These are phyloP conservation scores for Limnanthes douglasii DNA, from an alignment of 345 rosid genomes.

Conservation along the genomic window DNA sequence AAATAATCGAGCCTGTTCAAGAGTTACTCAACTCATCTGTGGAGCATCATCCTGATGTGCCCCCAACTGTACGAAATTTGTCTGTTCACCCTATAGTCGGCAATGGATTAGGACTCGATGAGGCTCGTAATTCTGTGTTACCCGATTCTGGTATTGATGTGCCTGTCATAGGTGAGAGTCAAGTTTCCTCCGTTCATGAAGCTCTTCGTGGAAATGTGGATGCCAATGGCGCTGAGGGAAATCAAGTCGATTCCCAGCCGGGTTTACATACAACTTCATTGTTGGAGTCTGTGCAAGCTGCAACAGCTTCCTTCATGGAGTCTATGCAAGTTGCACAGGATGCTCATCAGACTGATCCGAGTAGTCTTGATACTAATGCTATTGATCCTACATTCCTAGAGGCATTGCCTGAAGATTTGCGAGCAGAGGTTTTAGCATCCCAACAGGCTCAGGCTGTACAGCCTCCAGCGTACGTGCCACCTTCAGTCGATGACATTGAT, in stretches of 20 bases:
- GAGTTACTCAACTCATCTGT: slow-evolving; percentile 31
- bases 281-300: slow-evolving; percentile 26
- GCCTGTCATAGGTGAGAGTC: slow-evolving; percentile 17
- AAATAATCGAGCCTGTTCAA: slow-evolving; percentile 22
- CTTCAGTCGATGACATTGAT: slow-evolving; percentile 89
- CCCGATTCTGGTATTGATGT: slow-evolving; percentile 19
- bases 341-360: slow-evolving; percentile 37
- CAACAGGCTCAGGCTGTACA: slow-evolving; percentile 91
- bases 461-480: slow-evolving; percentile 74
- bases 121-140: slow-evolving; percentile 9
- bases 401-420: slow-evolving; percentile 86
- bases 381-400: slow-evolving; percentile 97
- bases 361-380: slow-evolving; percentile 45
- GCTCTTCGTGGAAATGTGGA: slow-evolving; percentile 72
- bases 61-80: slow-evolving; percentile 21
- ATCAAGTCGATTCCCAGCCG: slow-evolving; percentile 33
- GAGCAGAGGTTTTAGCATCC: slow-evolving; percentile 94
- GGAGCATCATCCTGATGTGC: slow-evolving; percentile 21
- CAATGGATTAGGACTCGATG: slow-evolving; percentile 19
- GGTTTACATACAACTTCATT: slow-evolving; percentile 22
- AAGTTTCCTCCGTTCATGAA: slow-evolving; percentile 17
- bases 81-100: slow-evolving; percentile 13
- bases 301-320: slow-evolving; percentile 7
- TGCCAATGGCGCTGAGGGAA: slow-evolving; percentile 38
- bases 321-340: slow-evolving; percentile 24